Evolutionary conservation across 2,329 filamentous ascomycete genomes (phyloP).

Genomic region (Juglanconis juglandina): DNA sequence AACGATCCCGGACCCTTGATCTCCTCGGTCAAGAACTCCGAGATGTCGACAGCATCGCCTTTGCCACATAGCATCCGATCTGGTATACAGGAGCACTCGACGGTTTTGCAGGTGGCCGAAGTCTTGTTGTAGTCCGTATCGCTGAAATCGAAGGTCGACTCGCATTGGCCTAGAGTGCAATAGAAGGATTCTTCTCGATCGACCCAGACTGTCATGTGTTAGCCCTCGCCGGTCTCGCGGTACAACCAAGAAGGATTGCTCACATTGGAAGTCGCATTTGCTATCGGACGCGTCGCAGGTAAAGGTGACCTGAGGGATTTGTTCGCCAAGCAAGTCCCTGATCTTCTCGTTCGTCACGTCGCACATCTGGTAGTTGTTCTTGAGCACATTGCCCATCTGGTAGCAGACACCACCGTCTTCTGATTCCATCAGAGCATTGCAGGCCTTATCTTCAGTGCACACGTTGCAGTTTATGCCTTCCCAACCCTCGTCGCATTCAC

Average conservation of each 20-base stretch:
- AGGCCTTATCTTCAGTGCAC: conserved; percentile 78
- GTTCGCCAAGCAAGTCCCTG: conserved; percentile 74
- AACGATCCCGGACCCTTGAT: conserved; percentile 90
- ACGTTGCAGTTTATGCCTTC: conserved; percentile 97
- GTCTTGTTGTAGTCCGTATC: conserved; percentile 70
- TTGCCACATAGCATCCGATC: conserved; percentile 93
- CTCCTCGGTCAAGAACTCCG: conserved; percentile 76
- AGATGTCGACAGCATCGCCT: conserved; percentile 84
- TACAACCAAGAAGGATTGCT: conserved; percentile 29
- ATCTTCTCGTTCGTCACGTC: conserved; percentile 97
- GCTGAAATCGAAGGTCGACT: conserved; percentile 66
- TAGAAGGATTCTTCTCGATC: conserved; percentile 94
- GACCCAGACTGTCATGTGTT: conserved; percentile 75
- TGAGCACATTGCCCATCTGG: conserved; percentile 82
- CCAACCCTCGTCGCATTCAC: conserved; percentile 91
- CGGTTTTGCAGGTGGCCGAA: conserved; percentile 77
- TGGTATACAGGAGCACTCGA: conserved; percentile 82
- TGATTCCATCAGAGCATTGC: conserved; percentile 82
- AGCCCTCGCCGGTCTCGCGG: not conserved
- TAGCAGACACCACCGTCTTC: conserved; percentile 85
- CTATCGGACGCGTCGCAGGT: conserved; percentile 73
- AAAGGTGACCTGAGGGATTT: conserved; percentile 91
- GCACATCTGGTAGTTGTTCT: conserved; percentile 96
- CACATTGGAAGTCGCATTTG: conserved; percentile 95
- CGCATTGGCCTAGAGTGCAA: conserved; percentile 80